Base-by-base conservation (phyloP, 2,329 filamentous ascomycete genomes). In the Thermothelomyces thermophilus region DNA sequence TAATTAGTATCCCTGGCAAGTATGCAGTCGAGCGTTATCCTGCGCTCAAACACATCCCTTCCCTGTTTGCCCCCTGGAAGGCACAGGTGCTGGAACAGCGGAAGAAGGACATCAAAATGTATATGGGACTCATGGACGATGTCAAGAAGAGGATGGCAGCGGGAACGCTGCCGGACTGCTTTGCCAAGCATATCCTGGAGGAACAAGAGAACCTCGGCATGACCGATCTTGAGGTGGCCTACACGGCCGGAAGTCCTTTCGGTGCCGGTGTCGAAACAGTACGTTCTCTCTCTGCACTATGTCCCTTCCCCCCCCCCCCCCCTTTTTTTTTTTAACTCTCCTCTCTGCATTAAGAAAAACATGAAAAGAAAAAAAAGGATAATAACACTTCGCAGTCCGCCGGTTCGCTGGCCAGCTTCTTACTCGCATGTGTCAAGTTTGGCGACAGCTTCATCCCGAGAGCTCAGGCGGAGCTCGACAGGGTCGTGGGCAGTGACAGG, bases 391-490 rank as follows among this genome's bases (percentile, higher is more conserved):
- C 3, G n/a, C 70, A 62, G 71, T 80, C 56, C 50, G 77, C 55
- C 60, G 78, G 48, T 51, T 79, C 64, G 51, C 71, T 63, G 53
- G 73, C 52, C 0, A 79, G 67, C n/a, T 71, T 79, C 58, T 66
- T 76, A 17, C 66, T 80, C 0, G 76, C 75, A 0, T 79, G 79
- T 61, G 70, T 67, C 14, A 65, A 76, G n/a, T 73, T 73, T 28
- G 73, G 71, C 1, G 73, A 72, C 0, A 69, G 72, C 7, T 72
- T 76, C 16, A 70, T 79, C 20, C 68, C 68, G 1, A 60, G 56
- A 60, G 72, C 58, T 56, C 73, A 66, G 8, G 64, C 64, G 14
- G 69, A 73, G 40, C 62, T 72, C 0, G 68, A 72, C 31, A 52
- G 61, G 3, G 65, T 71, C 0, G 62, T 71, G 0, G 69, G 74